Base-by-base conservation (phyloP, 2,329 filamentous ascomycete genomes). In the Ascocoryne sarcoides region DNA sequence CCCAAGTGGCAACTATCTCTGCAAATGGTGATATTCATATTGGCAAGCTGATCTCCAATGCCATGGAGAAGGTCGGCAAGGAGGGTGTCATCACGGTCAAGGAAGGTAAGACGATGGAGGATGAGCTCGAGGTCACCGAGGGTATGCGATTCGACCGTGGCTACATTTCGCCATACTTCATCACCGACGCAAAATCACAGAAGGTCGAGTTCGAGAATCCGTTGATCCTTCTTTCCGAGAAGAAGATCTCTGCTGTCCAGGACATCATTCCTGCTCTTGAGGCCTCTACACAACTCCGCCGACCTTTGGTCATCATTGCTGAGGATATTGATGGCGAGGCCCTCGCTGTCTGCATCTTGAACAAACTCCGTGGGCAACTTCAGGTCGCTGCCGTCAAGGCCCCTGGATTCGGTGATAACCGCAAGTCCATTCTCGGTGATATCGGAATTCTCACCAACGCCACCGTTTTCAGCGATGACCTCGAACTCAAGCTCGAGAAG, bases 151-250 rank as follows among this genome's bases (percentile, higher is more conserved):
- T 98, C 71, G 92, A 98, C 78, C 90, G 92, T 62, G 92, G 92
- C 49, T 98, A 84, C 68, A 90, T 95, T 63, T 98, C 92, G 18
- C 89, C 92, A 56, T 98, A 98, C 82, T 98, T 98, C 76, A 98
- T 98, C 74, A 98, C 92, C 72, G 92, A 98, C 62, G 72, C 88
- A 77, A 98, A 98, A 82, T 68, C 89, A 45, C 88, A 94, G 67
- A 98, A 98, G 81, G 89, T 96, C 43, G 92, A 98, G 72, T 98
- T 98, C 55, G 92, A 98, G 81, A 96, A 98, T 79, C 92, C 92
- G 52, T 70, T 98, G 62, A 92, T 98, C 65, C 84, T 98, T 37
- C 85, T 98, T 41, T 96, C 92, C 7, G 92, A 98, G 80, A 96
- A 95, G 85, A 98, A 98, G 82, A 98, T 98, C 68, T 98, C 92